These are phyloP conservation scores for Microstegium vimineum DNA, from an alignment of 176 grass and related monocot genomes.

Conservation along the genomic window DNA sequence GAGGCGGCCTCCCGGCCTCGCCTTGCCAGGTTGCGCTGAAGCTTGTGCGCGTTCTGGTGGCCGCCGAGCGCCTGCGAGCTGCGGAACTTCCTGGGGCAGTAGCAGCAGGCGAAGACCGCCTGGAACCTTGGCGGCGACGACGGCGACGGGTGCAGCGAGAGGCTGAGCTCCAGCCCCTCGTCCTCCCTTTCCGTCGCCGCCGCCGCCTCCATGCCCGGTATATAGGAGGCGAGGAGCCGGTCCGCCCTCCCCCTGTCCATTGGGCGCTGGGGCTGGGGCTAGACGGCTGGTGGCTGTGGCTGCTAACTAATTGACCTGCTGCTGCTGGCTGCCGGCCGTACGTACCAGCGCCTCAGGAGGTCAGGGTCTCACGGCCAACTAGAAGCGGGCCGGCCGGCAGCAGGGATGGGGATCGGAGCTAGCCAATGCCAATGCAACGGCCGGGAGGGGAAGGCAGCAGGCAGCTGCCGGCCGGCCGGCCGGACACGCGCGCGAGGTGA, in stretches of 20 bases:
- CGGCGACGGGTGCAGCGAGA: conserved; percentile 58
- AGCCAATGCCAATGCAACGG: neutral
- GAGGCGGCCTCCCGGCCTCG: conserved; percentile 34
- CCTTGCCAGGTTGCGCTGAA: conserved; percentile 62
- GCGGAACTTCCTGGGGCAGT: conserved; percentile 66
- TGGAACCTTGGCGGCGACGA: conserved; percentile 43
- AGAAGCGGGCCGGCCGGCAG: neutral
- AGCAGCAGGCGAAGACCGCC: conserved; percentile 62
- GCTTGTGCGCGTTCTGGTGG: conserved; percentile 72
- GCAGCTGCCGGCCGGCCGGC: neutral
- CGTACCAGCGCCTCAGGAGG: neutral
- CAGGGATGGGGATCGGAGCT: neutral
- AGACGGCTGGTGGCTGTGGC: neutral
- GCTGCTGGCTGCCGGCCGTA: neutral
- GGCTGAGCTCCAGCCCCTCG: conserved; percentile 51
- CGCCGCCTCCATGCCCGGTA: conserved; percentile 15
- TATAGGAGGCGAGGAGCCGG: conserved; percentile 4
- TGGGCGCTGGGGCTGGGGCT: neutral
- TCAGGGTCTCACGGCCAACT: neutral
- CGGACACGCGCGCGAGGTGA: neutral
- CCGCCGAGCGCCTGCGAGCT: conserved; percentile 69
- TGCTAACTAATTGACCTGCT: neutral
- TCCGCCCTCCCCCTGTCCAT: conserved; percentile 28
- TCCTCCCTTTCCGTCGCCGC: conserved; percentile 10
- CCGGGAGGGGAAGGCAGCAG: neutral